Percentiles rank a stretch among this genome's conserved stretches.
Evolutionary conservation across 2,329 filamentous ascomycete genomes (phyloP).

Genomic region (Venturia oleaginea): DNA sequence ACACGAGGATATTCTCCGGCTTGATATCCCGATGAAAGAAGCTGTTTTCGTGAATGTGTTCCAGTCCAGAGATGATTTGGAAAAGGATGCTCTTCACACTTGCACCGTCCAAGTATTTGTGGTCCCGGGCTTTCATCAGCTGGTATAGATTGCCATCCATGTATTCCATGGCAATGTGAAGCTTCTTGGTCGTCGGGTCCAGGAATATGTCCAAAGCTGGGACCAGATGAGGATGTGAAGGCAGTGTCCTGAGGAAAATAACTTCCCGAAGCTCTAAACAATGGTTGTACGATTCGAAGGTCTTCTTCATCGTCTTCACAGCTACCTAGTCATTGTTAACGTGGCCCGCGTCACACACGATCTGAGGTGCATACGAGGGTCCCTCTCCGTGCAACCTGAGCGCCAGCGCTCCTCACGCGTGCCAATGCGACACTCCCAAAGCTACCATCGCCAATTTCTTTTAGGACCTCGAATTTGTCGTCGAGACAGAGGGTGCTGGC

Average conservation of each 20-base stretch:
- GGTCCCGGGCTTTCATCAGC: constrained; percentile 95
- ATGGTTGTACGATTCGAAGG: constrained; percentile 81
- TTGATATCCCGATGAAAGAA: constrained; percentile 99
- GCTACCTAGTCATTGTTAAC: constrained; percentile 58
- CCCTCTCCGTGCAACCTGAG: constrained; percentile 77
- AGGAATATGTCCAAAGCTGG: constrained; percentile 97
- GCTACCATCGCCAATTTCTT: constrained; percentile 97
- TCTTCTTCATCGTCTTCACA: constrained; percentile 99
- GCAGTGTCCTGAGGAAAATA: constrained; percentile 86
- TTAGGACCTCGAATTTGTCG: constrained; percentile 92
- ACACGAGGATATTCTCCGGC: constrained; percentile 96
- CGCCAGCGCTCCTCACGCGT: constrained; percentile 81
- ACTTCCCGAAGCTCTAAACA: constrained; percentile 94
- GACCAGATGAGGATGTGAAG: constrained; percentile 84
- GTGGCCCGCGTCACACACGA: not conserved
- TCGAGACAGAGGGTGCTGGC: constrained; percentile 54
- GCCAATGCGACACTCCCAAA: constrained; percentile 94
- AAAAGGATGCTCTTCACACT: constrained; percentile 97
- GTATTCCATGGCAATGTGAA: constrained; percentile 98
- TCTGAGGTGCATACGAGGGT: constrained; percentile 60
- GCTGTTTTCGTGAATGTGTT: constrained; percentile 93
- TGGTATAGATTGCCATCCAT: constrained; percentile 99
- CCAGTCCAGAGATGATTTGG: constrained; percentile 90
- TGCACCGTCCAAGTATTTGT: constrained; percentile 80
- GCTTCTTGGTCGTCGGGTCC: constrained; percentile 88